Base-by-base conservation (phyloP, 2,329 filamentous ascomycete species). In the Leptographium lundbergii region DNA sequence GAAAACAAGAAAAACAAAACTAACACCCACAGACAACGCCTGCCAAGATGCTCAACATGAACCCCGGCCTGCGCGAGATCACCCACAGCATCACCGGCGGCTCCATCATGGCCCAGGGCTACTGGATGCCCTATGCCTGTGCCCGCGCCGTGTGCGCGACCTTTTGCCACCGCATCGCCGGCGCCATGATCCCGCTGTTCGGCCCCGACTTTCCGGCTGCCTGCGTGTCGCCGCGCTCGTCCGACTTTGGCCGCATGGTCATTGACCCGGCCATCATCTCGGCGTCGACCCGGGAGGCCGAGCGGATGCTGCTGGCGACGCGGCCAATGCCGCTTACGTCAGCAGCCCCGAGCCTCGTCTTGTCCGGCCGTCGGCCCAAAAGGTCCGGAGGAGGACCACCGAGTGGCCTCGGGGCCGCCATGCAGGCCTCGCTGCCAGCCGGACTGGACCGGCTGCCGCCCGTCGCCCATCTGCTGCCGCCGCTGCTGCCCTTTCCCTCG, bases 1-100 rank as follows among this genome's bases (percentile, higher is more conserved):
- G 13, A 17, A 45, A 45, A 7, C 1, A 19, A n/a, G 2, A n/a
- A n/a, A 5, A 45, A n/a, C 2, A n/a, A 45, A 45, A n/a, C 42
- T 45, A 9, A 34, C 13, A 6, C 25, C n/a, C 27, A 10, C 3
- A 96, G 92, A 96, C 92, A 1, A 87, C 86, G 24, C 91, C 92
- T 1, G 89, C 87, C 9, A 95, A 92, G 71, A 90, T 94, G 74
- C 74, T 91, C 52, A 82, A 81, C 63, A 73, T 81, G 60, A 97
- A 96, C 66, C 82, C 84, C 0, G 91, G 92, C 6, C 81, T 99
- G 39, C 85, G 86, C 64, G 87, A 94, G n/a, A 88, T 97, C 62
- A 90, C 88, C 32, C 88, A 95, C 70, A 96, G 90, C 71, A 95
- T 97, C 69, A 99, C 94, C 0, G 94, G 94, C 29, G 94, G 94